phyloP scores from a whole-genome alignment of 805 yeast species.

The Barnettozyma wickerhamii region DNA sequence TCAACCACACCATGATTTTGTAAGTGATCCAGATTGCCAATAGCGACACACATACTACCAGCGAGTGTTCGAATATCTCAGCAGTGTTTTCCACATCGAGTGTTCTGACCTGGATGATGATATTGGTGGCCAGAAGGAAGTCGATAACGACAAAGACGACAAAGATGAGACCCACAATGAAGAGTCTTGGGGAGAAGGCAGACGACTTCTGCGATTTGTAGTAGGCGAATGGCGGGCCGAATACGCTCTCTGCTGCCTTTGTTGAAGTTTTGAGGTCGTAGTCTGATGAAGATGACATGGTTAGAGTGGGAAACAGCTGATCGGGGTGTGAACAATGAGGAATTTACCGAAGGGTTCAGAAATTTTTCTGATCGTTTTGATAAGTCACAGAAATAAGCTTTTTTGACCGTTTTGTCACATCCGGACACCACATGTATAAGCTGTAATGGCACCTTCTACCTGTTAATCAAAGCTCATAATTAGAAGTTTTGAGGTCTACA shows the following conservation, averaged over 20 bases:
- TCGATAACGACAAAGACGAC: slow-evolving; percentile 26
- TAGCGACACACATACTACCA: slow-evolving; percentile 12
- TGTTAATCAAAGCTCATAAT: no score
- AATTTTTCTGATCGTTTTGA: slow-evolving; percentile 6
- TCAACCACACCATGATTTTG: slow-evolving; percentile 18
- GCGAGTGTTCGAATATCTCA: slow-evolving; percentile 18
- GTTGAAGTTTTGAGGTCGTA: not conserved
- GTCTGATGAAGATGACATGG: not conserved
- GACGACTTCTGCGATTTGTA: slow-evolving; percentile 18
- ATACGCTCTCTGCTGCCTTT: slow-evolving; percentile 15
- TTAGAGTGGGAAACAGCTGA: not conserved
- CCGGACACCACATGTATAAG: slow-evolving; percentile 2
- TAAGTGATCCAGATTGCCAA: slow-evolving; percentile 20
- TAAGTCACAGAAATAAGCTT: slow-evolving; percentile 2
- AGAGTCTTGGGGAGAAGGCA: slow-evolving; percentile 19
- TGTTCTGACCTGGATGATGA: slow-evolving; percentile 32
- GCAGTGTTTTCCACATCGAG: slow-evolving; percentile 20
- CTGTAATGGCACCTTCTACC: no score
- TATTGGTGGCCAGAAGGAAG: slow-evolving; percentile 31
- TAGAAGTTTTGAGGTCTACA: no score
- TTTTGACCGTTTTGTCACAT: slow-evolving; percentile 1
- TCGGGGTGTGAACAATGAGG: not conserved
- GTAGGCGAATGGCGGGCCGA: slow-evolving; percentile 25
- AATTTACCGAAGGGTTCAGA: not conserved
- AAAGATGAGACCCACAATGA: slow-evolving; percentile 23